Conservation (phyloP, 2,329 filamentous ascomycete genomes). For the Fusarium cyanostomum region DNA sequence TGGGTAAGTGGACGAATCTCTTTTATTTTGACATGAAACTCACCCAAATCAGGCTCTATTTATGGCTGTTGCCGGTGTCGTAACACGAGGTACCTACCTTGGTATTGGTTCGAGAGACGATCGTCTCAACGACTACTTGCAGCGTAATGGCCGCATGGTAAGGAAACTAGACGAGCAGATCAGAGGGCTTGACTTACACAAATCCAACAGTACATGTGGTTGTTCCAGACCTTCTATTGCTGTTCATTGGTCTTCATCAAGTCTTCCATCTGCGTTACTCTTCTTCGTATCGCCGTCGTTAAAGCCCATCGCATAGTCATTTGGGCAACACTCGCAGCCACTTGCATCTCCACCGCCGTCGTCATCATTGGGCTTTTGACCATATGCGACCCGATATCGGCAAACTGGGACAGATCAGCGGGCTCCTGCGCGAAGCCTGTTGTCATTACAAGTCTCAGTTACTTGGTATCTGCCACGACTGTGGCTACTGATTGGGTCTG, state of each 20-base stretch:
- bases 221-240: constrained; percentile 13
- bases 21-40: background rate
- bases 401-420: background rate
- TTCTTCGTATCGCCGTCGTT: constrained; percentile 25
- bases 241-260: constrained; percentile 25
- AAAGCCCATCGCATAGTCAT: constrained; percentile 21
- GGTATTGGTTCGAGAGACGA: constrained; percentile 21
- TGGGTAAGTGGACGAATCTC: constrained; percentile 11
- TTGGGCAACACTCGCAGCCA: constrained; percentile 14
- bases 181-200: background rate
- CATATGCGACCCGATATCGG: constrained; percentile 10
- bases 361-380: constrained; percentile 11
- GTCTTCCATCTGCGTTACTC: constrained; percentile 23
- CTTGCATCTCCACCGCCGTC: background rate
- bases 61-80: constrained; percentile 1
- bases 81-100: background rate
- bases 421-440: constrained; percentile 9
- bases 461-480: constrained; percentile 11
- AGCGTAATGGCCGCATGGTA: constrained; percentile 18
- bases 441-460: constrained; percentile 1
- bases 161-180: background rate
- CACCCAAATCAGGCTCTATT: constrained; percentile 11
- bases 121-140: constrained; percentile 6
- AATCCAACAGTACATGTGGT: constrained; percentile 14
- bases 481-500: constrained; percentile 23